These are phyloP conservation scores for Pochonia chlamydosporia DNA, from an alignment of 2,329 filamentous ascomycete genomes.

Conservation along the genomic window DNA sequence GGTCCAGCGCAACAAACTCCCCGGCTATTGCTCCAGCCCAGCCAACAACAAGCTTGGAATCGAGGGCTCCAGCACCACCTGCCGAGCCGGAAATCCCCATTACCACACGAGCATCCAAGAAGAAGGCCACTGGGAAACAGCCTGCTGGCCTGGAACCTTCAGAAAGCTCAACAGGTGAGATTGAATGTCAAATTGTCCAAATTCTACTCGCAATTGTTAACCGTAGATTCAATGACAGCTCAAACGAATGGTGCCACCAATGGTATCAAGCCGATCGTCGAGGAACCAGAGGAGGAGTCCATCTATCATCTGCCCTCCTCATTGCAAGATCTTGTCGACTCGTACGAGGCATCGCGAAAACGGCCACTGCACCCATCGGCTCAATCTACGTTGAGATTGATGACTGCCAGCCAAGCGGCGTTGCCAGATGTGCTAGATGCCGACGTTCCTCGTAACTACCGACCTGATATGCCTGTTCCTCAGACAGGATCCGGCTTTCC, in stretches of 20 bases:
- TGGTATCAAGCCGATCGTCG: slow-evolving; percentile 39
- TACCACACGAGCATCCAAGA: slow-evolving; percentile 27
- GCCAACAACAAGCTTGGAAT: slow-evolving; percentile 29
- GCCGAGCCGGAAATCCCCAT: slow-evolving; percentile 18
- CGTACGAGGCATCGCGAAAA: slow-evolving; percentile 78
- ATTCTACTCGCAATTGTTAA: slow-evolving; percentile 1
- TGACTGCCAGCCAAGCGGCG: slow-evolving; percentile 66
- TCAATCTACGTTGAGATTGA: slow-evolving; percentile 64
- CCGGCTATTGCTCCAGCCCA: slow-evolving; percentile 44
- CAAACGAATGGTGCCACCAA: slow-evolving; percentile 49
- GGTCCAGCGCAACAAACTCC: slow-evolving; percentile 48
- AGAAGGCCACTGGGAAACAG: slow-evolving; percentile 40
- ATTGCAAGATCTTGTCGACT: slow-evolving; percentile 83
- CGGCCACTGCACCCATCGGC: slow-evolving; percentile 56
- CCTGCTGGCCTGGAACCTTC: slow-evolving; percentile 33
- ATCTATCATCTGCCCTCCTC: slow-evolving; percentile 89
- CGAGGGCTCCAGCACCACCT: slow-evolving; percentile 6
- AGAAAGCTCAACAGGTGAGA: slow-evolving; percentile 40
- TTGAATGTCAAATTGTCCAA: background rate
- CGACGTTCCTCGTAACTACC: slow-evolving; percentile 78
- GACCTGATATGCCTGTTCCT: slow-evolving; percentile 73
- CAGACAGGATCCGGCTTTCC: slow-evolving; percentile 77
- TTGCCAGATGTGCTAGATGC: slow-evolving; percentile 73
- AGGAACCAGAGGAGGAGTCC: slow-evolving; percentile 61
- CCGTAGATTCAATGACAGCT: slow-evolving; percentile 11